Base-by-base conservation (phyloP, 345 rosid species). In the Syzygium jambos region DNA sequence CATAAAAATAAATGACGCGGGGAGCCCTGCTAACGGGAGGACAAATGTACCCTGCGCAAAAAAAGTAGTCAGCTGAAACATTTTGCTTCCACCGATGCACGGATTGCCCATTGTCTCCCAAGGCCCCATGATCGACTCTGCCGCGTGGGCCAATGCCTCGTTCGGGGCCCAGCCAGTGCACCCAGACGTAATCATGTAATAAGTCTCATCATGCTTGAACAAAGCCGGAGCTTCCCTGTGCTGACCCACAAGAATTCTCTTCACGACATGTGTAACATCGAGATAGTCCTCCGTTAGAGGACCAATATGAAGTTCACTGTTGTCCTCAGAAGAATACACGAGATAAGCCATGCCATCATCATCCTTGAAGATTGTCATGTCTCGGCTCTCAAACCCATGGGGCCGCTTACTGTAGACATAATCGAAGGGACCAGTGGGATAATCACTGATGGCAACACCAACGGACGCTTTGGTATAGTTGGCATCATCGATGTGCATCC, bases 121-220 rank as follows among this genome's bases (percentile, higher is more conserved):
- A 23, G 98, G 96, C 34, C 99, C 99, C 99, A 95, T 95, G 43
- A 96, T 89, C 4, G 96, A 94, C 77, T 94, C 99, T 9, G 98
- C 96, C 7, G 97, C 98, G 86, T 98, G 98, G 21, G 94, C 95
- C 56, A 95, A 80, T 5, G 98, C 98, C 91, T 96, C 99, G 52
- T 98, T 98, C 34, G 99, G 98, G 19, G 99, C 99, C 99, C 99
- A 98, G 55, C 99, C 98, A 6, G 98, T 92, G 88, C 99, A 98
- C 55, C 98, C 96, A 3, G 99, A 98, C 41, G 96, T 95, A 77
- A 96, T 90, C 99, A 98, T 96, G 93, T 98, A 98, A 87, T 96
- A 98, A 52, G 93, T 95, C 16, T 93, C 93, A 49, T 91, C 92
- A 88, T 95, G 91, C 93, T 96, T 98, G 86, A 98, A 96, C 10